phyloP scores from a whole-genome alignment of 768 basidiomycete species.

The Stropharia rugosoannulata region DNA sequence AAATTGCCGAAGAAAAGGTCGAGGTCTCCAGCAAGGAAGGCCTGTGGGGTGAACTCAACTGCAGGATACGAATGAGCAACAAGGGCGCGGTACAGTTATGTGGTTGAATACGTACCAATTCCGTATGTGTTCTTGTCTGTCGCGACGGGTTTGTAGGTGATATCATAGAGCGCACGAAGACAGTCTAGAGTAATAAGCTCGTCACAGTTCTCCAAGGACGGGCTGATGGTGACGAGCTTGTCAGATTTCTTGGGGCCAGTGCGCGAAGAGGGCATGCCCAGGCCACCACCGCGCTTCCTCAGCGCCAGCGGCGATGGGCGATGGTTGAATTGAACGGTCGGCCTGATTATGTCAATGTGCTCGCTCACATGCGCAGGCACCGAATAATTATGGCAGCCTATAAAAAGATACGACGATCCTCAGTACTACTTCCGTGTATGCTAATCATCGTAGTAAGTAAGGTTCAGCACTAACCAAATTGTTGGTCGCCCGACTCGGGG shows the following conservation, averaged over 20 bases:
- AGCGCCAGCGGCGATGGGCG: conserved; percentile 20
- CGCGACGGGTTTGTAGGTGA: conserved; percentile 24
- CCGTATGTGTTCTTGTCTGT: conserved; percentile 26
- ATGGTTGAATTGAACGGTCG: conserved; percentile 41
- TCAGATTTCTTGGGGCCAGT: conserved; percentile 25
- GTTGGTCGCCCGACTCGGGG: conserved; percentile 31
- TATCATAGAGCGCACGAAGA: conserved; percentile 25
- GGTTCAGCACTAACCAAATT: conserved; percentile 29
- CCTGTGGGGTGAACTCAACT: conserved; percentile 28
- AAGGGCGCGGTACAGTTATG: not conserved
- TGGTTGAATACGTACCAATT: conserved; percentile 17
- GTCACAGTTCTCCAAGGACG: conserved; percentile 24
- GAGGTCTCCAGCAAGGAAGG: conserved; percentile 23
- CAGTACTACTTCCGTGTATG: too few relatives aligned
- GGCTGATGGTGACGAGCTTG: conserved; percentile 21
- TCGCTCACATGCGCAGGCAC: conserved; percentile 38
- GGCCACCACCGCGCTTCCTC: conserved; percentile 21
- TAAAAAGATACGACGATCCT: not conserved
- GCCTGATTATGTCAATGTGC: conserved; percentile 42
- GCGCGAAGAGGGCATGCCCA: conserved; percentile 17
- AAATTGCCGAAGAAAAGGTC: conserved; percentile 32
- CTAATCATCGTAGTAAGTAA: not conserved
- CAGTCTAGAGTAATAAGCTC: conserved; percentile 27
- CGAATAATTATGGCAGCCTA: conserved; percentile 39
- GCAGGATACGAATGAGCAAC: not conserved